Conservation (phyloP, 306 rosid genomes). For the Cicer yamashitae region DNA sequence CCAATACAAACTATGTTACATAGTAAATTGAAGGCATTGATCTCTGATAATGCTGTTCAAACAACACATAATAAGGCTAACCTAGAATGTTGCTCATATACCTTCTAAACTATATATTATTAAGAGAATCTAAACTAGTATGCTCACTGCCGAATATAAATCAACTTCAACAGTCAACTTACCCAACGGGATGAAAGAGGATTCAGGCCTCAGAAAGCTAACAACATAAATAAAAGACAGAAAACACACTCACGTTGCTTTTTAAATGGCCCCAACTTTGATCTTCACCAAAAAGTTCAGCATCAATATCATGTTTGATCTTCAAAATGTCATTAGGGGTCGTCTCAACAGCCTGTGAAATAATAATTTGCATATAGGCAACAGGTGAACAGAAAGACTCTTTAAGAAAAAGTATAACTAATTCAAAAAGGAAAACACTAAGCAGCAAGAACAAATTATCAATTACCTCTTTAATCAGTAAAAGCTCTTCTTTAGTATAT, state of each 20-base stretch:
- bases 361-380: neutral
- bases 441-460: neutral
- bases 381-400: neutral
- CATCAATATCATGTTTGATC: too few relatives aligned
- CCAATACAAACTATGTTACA: too few relatives aligned
- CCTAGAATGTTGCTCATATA: neutral
- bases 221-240: slow-evolving; percentile 6
- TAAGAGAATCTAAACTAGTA: slow-evolving; percentile 25
- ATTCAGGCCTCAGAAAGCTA: neutral
- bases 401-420: neutral
- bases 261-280: slow-evolving; percentile 82
- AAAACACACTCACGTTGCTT: slow-evolving; percentile 63
- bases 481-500: slow-evolving; percentile 77
- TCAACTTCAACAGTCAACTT: slow-evolving; percentile 17
- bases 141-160: slow-evolving; percentile 19
- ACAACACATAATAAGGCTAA: neutral
- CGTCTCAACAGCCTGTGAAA: slow-evolving; percentile 65
- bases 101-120: slow-evolving; percentile 19
- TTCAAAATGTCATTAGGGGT: slow-evolving; percentile 67
- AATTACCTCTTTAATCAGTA: slow-evolving; percentile 77
- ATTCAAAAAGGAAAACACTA: neutral
- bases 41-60: neutral
- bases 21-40: too few relatives aligned
- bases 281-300: slow-evolving; percentile 84
- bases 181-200: slow-evolving; percentile 20